A percentile compares a stretch with the other conserved stretches of the same genome.
Conservation (phyloP, 108 stramenopile genomes). For the Cyclostephanos tholiformis region DNA sequence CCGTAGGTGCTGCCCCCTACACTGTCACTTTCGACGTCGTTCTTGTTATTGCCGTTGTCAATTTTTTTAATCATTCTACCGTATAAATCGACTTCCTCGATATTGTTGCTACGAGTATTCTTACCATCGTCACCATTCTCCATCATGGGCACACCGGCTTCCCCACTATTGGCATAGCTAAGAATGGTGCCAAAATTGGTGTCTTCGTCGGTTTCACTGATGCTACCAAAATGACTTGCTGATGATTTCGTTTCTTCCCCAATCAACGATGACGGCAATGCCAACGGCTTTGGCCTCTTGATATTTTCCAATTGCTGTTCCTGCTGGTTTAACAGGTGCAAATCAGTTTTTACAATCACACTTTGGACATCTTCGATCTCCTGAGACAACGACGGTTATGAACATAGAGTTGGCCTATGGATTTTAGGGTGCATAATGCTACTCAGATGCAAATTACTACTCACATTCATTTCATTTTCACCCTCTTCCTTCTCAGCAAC, state of each 20-base stretch:
- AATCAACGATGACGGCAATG: background rate
- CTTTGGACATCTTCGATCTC: background rate
- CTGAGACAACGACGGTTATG: background rate
- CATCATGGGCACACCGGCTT: background rate
- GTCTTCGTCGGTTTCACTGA: constrained; percentile 1
- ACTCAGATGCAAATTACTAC: too few relatives aligned
- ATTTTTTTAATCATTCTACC: background rate
- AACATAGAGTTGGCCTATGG: too few relatives aligned
- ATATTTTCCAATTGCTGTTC: background rate
- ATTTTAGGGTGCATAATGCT: too few relatives aligned
- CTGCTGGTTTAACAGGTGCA: background rate
- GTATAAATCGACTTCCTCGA: background rate
- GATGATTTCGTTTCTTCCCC: background rate
- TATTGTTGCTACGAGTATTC: background rate
- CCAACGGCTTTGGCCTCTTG: background rate
- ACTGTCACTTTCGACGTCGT: constrained; percentile 4
- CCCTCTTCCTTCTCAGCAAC: too few relatives aligned
- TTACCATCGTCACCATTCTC: background rate
- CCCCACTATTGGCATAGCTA: background rate
- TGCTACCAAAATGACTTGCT: background rate
- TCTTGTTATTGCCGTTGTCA: background rate
- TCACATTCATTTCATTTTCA: too few relatives aligned
- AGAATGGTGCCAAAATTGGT: background rate
- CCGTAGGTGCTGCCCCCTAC: constrained; percentile 5
- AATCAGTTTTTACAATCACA: background rate